These are phyloP conservation scores for Phytophthora uliginosa DNA, from an alignment of 352 stramenopile species.

Conservation along the genomic window DNA sequence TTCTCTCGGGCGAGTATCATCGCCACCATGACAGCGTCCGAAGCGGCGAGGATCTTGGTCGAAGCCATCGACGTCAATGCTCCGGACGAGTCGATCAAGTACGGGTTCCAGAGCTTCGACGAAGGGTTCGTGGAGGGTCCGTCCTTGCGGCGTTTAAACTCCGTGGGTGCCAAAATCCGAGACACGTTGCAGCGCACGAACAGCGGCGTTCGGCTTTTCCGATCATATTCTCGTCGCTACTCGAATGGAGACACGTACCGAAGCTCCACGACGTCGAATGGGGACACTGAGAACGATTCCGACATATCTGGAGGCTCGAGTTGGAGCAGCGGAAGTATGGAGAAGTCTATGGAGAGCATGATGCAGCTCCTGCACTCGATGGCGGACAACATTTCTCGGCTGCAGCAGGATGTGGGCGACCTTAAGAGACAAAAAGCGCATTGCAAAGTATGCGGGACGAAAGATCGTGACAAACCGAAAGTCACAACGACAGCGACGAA, in stretches of 20 bases:
- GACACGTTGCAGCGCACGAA: constrained; percentile 10
- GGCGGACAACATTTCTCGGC: background rate
- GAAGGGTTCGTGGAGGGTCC: constrained; percentile 7
- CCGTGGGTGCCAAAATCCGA: constrained; percentile 1
- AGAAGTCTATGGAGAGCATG: constrained; percentile 1
- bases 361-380: no score
- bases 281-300: no score
- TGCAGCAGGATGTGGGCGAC: constrained; percentile 9
- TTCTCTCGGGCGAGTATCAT: constrained; percentile 5
- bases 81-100: constrained; percentile 28
- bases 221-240: no score
- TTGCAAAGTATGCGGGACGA: no score
- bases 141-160: constrained; percentile 3
- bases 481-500: background rate
- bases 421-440: constrained; percentile 3
- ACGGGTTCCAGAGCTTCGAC: constrained; percentile 26
- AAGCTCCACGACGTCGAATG: no score
- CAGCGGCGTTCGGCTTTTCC: background rate
- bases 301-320: no score
- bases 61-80: constrained; percentile 24
- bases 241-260: no score
- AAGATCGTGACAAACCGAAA: no score
- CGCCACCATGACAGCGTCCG: constrained; percentile 2
- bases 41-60: constrained; percentile 18
- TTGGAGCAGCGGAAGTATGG: no score